These are phyloP conservation scores for Podila epicladia DNA, from an alignment of 192 early-diverging fungal species.

Conservation along the genomic window DNA sequence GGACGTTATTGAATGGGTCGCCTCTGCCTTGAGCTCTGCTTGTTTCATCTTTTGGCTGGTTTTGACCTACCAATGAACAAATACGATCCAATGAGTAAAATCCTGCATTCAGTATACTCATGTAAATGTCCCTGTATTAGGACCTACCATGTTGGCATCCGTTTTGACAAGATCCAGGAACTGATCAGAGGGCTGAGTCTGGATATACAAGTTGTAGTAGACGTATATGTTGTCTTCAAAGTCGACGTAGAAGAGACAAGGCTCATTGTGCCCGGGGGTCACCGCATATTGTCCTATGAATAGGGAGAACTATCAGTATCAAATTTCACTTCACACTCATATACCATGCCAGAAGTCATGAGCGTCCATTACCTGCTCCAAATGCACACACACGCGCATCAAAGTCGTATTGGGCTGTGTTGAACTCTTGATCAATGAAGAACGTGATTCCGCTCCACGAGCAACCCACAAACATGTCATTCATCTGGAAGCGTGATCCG, in stretches of 20 bases:
- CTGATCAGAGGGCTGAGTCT: slow-evolving; percentile 51
- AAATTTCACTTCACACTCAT: no score
- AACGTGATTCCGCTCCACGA: slow-evolving; percentile 69
- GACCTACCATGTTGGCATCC: slow-evolving; percentile 24
- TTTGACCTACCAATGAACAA: neutral
- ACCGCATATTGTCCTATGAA: slow-evolving; percentile 61
- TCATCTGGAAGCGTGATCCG: slow-evolving; percentile 38
- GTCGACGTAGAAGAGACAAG: slow-evolving; percentile 68
- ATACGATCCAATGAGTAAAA: neutral
- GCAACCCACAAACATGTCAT: slow-evolving; percentile 65
- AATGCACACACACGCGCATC: slow-evolving; percentile 68
- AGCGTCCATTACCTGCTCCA: slow-evolving; percentile 57
- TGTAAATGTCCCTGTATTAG: neutral
- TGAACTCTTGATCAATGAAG: slow-evolving; percentile 62
- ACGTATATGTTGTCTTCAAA: slow-evolving; percentile 71
- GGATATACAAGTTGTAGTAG: slow-evolving; percentile 63
- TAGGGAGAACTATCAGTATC: no score
- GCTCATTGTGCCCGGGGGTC: slow-evolving; percentile 57
- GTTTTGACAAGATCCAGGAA: slow-evolving; percentile 59
- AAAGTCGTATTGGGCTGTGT: slow-evolving; percentile 64
- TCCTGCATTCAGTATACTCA: neutral
- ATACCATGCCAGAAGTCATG: neutral
- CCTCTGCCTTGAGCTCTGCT: neutral
- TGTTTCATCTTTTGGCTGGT: neutral
- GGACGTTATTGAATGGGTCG: neutral